Evolutionary conservation across 257 asterid species (phyloP), one percentile per base, ranked within the genome.

Genomic region (Ajuga chamaepitys): DNA sequence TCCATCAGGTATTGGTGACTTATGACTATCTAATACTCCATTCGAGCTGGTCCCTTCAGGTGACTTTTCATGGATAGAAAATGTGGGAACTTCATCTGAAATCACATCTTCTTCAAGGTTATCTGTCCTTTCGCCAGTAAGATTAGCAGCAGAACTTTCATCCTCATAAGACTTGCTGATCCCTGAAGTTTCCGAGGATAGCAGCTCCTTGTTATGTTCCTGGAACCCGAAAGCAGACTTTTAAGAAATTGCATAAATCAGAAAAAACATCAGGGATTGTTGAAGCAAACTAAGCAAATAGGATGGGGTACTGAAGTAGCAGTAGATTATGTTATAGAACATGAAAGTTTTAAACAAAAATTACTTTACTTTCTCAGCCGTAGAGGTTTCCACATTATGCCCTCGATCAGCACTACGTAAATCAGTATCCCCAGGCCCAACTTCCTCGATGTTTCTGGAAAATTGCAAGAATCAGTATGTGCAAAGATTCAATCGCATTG

Each of bases 401-500:
- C 77, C 78, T 70, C 75, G 87, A 70, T 77, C 84, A 32, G 70
- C 74, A 66, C 72, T 84, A 70, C 76, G 75, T 66, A 80, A 72
- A 44, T 69, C 88, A 61, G 79, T 67, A 74, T 72, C 83, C 47
- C 61, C 82, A 22, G 89, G 72, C 73, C 74, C 95, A 79, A 40
- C 91, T 67, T 86, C 97, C 70, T 94, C 95, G 1, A 90, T 74
- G 78, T 91, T 85, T 77, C 99, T 94, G 82, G 78, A 83, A 77
- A 67, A 54, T 59, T 47, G 50, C 46, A 59, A 58, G 47, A 73
- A 60, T 32, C 64, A 24, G 52, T 50, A 68, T 50, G 75, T 58
- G 62, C 74, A 68, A 56, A 35, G 16, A 54, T 60, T 51, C 67
- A 46, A 55, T 48, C 58, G 42, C 64, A 53, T 35, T 22, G 17